Evolutionary conservation across 768 basidiomycete genomes (phyloP).

Genomic region (Lactarius evosmus): DNA sequence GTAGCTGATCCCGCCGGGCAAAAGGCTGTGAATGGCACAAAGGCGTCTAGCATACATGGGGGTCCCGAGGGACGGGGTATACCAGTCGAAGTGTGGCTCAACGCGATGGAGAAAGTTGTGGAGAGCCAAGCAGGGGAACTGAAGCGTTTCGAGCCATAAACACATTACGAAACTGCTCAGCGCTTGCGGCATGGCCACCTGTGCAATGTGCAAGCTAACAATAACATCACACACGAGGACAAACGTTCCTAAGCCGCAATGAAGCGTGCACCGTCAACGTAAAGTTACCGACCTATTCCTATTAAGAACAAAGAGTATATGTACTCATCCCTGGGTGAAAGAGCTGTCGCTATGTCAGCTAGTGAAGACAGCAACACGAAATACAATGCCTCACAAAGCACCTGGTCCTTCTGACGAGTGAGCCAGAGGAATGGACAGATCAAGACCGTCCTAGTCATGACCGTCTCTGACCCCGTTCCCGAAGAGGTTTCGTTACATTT

Average conservation of each 20-base stretch:
- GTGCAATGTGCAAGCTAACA: not conserved
- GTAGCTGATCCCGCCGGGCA: constrained; percentile 7
- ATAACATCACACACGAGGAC: constrained; percentile 1
- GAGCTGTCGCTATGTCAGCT: not conserved
- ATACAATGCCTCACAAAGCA: constrained; percentile 5
- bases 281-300: constrained; percentile 1
- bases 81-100: constrained; percentile 69
- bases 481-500: not conserved
- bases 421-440: not conserved
- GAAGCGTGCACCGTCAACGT: not conserved
- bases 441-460: not conserved
- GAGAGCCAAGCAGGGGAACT: constrained; percentile 52
- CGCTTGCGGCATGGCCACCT: not conserved
- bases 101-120: constrained; percentile 80
- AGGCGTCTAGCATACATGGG: not conserved
- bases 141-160: constrained; percentile 40
- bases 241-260: not conserved
- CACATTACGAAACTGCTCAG: not conserved
- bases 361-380: constrained; percentile 1
- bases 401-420: not conserved
- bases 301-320: constrained; percentile 4
- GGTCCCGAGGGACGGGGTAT: constrained; percentile 34
- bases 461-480: not conserved
- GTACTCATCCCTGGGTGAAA: constrained; percentile 1
- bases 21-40: constrained; percentile 14